These are phyloP conservation scores for Daedalea quercina DNA, from an alignment of 768 basidiomycete genomes.

Conservation along the genomic window DNA sequence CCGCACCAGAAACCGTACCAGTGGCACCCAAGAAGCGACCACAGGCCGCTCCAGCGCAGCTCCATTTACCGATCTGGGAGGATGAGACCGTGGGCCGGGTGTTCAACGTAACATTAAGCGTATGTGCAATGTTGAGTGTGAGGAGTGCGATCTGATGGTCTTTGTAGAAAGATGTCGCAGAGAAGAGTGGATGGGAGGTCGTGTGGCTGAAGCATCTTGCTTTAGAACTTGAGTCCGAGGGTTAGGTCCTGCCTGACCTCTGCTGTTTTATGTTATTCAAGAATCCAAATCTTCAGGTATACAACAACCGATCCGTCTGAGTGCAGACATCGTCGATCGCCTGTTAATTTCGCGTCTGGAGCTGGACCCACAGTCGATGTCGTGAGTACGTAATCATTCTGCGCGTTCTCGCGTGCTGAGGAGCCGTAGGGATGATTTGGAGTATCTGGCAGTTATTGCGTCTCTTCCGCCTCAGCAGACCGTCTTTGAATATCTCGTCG, in stretches of 20 bases:
- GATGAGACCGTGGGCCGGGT: conserved; percentile 58
- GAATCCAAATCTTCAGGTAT: conserved; percentile 8
- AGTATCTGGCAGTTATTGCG: conserved; percentile 65
- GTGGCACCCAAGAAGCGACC: conserved; percentile 45
- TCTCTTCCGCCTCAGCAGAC: conserved; percentile 76
- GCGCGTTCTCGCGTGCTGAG: background rate
- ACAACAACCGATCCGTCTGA: conserved; percentile 37
- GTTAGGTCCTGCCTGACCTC: conserved; percentile 1
- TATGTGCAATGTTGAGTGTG: conserved; percentile 31
- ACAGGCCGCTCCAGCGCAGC: conserved; percentile 27
- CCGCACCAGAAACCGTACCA: conserved; percentile 23
- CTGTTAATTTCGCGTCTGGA: conserved; percentile 82
- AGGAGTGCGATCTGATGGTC: background rate
- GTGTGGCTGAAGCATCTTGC: conserved; percentile 82
- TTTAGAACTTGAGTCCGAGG: conserved; percentile 60
- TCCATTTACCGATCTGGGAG: conserved; percentile 67
- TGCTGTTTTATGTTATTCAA: background rate
- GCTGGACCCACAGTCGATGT: conserved; percentile 64
- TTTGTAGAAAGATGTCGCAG: conserved; percentile 48
- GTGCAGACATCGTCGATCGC: conserved; percentile 61
- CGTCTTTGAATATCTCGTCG: conserved; percentile 82
- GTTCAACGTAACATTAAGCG: conserved; percentile 75
- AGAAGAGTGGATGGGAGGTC: conserved; percentile 54
- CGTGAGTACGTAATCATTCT: conserved; percentile 38
- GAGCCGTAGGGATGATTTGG: conserved; percentile 57